phyloP scores from a whole-genome alignment of 371 early-diverging fungal species.

The Dichotomocladium elegans region DNA sequence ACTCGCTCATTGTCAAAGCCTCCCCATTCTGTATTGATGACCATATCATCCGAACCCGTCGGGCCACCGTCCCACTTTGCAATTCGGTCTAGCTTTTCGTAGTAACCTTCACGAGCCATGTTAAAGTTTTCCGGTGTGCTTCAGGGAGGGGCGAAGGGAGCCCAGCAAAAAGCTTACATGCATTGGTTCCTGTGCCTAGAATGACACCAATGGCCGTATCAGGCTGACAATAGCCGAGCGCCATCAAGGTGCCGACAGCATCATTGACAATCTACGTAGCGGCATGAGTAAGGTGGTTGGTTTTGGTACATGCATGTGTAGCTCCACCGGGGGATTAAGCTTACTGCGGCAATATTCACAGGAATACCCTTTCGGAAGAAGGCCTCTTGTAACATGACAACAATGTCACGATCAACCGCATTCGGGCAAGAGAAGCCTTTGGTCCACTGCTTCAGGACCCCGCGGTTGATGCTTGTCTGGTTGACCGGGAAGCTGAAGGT shows the following conservation, averaged over 20 bases:
- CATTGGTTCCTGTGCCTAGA: constrained; percentile 96
- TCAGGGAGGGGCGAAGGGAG: background rate
- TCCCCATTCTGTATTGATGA: constrained; percentile 92
- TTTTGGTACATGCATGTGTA: too few relatives aligned
- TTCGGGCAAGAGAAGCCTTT: constrained; percentile 85
- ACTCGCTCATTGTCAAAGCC: constrained; percentile 69
- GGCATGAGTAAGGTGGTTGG: background rate
- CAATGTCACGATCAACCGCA: constrained; percentile 73
- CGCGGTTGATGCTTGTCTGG: constrained; percentile 76
- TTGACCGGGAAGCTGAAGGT: constrained; percentile 93
- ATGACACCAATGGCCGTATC: constrained; percentile 88
- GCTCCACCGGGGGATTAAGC: too few relatives aligned
- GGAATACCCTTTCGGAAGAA: constrained; percentile 72
- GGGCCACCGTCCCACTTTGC: constrained; percentile 19
- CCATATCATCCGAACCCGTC: constrained; percentile 68
- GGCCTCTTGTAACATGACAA: constrained; percentile 82
- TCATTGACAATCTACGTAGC: constrained; percentile 80
- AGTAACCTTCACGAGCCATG: constrained; percentile 51
- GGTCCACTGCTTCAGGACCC: constrained; percentile 88
- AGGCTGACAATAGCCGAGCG: constrained; percentile 80
- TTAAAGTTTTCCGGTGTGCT: too few relatives aligned
- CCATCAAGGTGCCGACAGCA: constrained; percentile 91
- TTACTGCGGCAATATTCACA: constrained; percentile 74
- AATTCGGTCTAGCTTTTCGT: constrained; percentile 65
- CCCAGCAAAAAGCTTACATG: constrained; percentile 22